Percentiles rank a stretch among this genome's conserved stretches.
phyloP scores from a whole-genome alignment of 2,329 filamentous ascomycete species.

The Sordariomycetes sp. region DNA sequence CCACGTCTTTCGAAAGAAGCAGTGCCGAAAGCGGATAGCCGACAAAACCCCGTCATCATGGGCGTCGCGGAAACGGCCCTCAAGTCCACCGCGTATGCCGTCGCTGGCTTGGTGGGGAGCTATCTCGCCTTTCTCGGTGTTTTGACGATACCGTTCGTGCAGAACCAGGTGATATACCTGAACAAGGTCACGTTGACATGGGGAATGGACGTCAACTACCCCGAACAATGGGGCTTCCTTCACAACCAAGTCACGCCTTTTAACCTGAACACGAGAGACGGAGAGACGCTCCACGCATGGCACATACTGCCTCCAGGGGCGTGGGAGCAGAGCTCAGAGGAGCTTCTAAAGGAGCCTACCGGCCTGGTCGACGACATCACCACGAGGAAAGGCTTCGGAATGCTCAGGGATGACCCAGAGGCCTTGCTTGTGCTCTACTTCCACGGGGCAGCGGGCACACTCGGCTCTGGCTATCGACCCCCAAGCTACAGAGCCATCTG shows the following conservation, averaged over 20 bases:
- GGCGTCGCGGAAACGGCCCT: not conserved
- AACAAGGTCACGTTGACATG: conserved; percentile 44
- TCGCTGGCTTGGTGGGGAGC: conserved; percentile 3
- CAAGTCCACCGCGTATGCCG: conserved; percentile 2
- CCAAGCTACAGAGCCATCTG: conserved; percentile 47
- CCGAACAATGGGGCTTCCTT: conserved; percentile 63
- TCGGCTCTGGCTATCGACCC: conserved; percentile 44
- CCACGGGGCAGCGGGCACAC: conserved; percentile 46
- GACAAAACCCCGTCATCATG: not conserved
- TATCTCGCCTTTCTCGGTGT: conserved; percentile 13
- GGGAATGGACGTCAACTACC: conserved; percentile 52
- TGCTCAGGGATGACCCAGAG: conserved; percentile 34
- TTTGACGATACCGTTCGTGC: conserved; percentile 29
- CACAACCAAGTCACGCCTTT: conserved; percentile 68
- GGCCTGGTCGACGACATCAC: conserved; percentile 23
- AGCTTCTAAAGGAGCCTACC: conserved; percentile 32
- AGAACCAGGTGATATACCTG: conserved; percentile 48
- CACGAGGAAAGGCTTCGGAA: conserved; percentile 24
- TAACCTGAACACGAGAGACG: conserved; percentile 53
- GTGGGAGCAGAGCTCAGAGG: conserved; percentile 50
- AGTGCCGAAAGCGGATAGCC: too few relatives aligned
- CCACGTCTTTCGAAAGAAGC: too few relatives aligned
- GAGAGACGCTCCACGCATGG: conserved; percentile 63
- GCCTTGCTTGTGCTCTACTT: conserved; percentile 37
- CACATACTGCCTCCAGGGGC: conserved; percentile 63